Evolutionary conservation across 495 filamentous ascomycete species (phyloP).

Genomic region (Neurospora cerealis): DNA sequence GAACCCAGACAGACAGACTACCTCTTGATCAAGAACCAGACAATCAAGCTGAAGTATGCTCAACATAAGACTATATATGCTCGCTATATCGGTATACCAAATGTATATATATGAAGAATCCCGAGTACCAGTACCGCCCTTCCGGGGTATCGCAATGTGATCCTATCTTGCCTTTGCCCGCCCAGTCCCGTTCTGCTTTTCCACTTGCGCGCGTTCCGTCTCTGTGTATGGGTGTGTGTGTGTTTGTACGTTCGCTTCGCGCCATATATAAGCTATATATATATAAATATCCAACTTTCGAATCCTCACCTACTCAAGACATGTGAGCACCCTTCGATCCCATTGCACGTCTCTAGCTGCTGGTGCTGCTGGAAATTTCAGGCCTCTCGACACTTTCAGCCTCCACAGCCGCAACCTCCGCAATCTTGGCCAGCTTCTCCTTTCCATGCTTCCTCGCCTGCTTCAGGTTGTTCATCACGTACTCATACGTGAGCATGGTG

Average conservation of each 20-base stretch:
- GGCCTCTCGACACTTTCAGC: neutral
- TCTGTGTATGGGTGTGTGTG: neutral
- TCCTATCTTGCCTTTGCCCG: neutral
- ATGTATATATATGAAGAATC: neutral
- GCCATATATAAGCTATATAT: neutral
- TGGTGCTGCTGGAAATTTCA: neutral
- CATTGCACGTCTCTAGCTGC: neutral
- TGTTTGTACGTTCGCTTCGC: neutral
- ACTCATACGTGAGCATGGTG: constrained; percentile 96
- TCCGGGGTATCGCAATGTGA: neutral
- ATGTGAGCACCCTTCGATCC: neutral
- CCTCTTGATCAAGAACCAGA: no score
- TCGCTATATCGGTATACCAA: neutral
- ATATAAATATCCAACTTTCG: neutral
- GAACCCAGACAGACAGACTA: neutral
- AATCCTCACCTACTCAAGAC: neutral
- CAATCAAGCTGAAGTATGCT: neutral
- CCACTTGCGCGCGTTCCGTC: neutral
- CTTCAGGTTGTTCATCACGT: constrained; percentile 51
- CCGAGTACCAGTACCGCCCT: neutral
- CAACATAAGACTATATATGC: neutral
- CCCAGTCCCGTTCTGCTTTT: neutral
- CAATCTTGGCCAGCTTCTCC: constrained; percentile 14
- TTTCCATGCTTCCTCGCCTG: constrained; percentile 21
- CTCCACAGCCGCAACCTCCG: neutral